Conservation (phyloP, 2,329 filamentous ascomycete species). For the Emergomyces orientalis region DNA sequence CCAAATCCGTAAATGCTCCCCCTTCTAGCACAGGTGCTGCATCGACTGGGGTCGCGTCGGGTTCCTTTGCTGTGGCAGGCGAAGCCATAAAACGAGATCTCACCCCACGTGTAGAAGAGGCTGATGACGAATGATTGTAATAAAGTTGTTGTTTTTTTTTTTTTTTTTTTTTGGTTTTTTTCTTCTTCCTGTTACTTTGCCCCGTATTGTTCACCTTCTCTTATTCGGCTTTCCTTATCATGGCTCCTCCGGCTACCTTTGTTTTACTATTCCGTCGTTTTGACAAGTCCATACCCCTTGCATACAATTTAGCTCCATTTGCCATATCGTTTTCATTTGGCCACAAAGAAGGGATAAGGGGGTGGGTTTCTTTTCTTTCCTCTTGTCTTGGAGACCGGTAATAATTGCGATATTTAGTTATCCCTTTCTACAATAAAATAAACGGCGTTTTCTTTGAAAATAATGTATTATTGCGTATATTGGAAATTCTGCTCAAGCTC, state of each 20-base stretch:
- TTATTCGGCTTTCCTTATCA: neutral
- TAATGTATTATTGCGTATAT: neutral
- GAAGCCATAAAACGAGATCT: constrained; percentile 32
- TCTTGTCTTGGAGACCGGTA: neutral
- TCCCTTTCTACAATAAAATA: neutral
- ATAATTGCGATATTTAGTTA: neutral
- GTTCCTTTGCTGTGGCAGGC: constrained; percentile 24
- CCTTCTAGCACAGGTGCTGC: constrained; percentile 14
- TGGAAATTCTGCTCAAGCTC: too few relatives aligned
- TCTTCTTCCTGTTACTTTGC: neutral
- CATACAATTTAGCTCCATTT: neutral
- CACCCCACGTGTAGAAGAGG: constrained; percentile 40
- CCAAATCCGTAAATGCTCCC: constrained; percentile 9
- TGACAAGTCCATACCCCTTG: neutral
- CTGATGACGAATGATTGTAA: constrained; percentile 27
- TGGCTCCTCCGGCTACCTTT: neutral
- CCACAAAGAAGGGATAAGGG: neutral
- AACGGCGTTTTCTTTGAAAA: neutral
- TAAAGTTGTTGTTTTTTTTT: neutral
- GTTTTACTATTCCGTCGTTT: neutral
- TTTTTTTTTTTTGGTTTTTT: neutral
- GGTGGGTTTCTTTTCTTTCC: neutral
- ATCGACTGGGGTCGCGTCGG: constrained; percentile 19
- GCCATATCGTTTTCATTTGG: neutral
- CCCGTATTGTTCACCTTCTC: neutral